phyloP scores from a whole-genome alignment of 352 stramenopile species.

The Pythium insidiosum region DNA sequence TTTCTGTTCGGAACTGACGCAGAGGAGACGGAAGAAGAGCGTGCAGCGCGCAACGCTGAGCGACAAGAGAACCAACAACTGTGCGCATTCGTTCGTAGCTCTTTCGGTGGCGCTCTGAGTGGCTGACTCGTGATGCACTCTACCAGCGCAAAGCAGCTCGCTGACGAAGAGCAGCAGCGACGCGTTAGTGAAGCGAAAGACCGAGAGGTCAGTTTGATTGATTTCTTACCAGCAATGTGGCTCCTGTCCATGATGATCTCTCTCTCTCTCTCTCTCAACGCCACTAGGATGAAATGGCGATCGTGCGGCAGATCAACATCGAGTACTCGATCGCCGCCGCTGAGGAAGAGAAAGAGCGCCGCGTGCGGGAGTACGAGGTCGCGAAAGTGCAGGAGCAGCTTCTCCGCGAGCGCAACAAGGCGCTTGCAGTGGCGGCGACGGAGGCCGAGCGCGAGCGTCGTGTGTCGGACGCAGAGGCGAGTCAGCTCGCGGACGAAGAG shows the following conservation, averaged over 20 bases:
- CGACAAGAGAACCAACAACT: conserved; percentile 43
- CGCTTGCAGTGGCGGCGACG: conserved; percentile 23
- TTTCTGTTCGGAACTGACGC: conserved; percentile 28
- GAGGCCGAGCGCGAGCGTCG: conserved; percentile 43
- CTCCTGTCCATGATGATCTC: not conserved
- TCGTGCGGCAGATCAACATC: conserved; percentile 72
- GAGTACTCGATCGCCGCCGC: conserved; percentile 49
- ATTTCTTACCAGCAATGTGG: not conserved
- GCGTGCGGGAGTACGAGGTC: conserved; percentile 55
- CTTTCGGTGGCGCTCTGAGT: too few species aligned
- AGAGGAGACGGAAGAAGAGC: conserved; percentile 24
- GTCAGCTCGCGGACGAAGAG: conserved; percentile 11
- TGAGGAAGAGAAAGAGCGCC: conserved; percentile 54
- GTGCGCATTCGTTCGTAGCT: conserved; percentile 1
- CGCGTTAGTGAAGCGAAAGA: conserved; percentile 42
- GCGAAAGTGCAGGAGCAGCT: conserved; percentile 56
- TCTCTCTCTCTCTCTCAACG: too few species aligned
- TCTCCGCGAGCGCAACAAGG: conserved; percentile 34
- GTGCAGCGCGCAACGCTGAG: conserved; percentile 24
- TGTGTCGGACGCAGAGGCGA: conserved; percentile 26
- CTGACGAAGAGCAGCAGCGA: conserved; percentile 47
- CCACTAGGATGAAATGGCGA: conserved; percentile 35
- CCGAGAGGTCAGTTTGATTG: conserved; percentile 19
- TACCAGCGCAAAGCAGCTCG: conserved; percentile 35
- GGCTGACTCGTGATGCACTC: too few species aligned